Base-by-base conservation (phyloP, 805 yeast genomes). In the Lachancea meyersii region DNA sequence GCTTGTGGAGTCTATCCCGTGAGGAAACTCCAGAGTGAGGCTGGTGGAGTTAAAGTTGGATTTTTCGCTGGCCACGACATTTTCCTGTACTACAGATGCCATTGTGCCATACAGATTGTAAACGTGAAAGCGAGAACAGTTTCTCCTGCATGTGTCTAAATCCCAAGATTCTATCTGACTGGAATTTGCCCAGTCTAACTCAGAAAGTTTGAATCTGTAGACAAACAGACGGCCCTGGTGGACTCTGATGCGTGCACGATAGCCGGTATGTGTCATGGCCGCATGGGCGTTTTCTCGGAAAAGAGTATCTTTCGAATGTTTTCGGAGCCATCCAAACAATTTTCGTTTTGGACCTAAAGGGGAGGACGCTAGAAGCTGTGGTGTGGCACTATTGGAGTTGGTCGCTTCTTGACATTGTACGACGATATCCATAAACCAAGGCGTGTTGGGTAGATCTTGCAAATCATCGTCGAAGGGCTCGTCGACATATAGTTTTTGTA, bases 171-270 rank as follows among this genome's bases (percentile, higher is more conserved):
- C 28, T 8, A 20, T 31, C 13, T 40, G 37, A 5, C 38, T 32
- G 20, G 35, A 31, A 11, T 7, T 21, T 11, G 19, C 10, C 13
- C 30, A 31, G 5, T 40, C 35, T 14, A 18, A 13, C 9, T 36
- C 31, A 5, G 35, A 18, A 10, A 42, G 30, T 26, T 46, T 45
- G 17, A 44, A 31, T 22, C 35, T 47, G 41, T 54, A 56, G 3
- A 60, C 45, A 39, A 48, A 57, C 27, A 60, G 43, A 16, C 65
- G 48, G 10, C 64, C 65, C 39, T 60, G 62, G 10, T 31, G 26
- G 1, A 59, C 43, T 21, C 55, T 46, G 18, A 58, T 36, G 21
- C 55, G 49, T 5, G 55, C 51, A 13, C 40, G 49, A 4, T 36
- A 30, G 61, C 63, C 57, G 32, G 40, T 42, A 2, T 57, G 39